Evolutionary conservation across 306 rosid genomes (phyloP).

Genomic region (Quercus engelmannii): DNA sequence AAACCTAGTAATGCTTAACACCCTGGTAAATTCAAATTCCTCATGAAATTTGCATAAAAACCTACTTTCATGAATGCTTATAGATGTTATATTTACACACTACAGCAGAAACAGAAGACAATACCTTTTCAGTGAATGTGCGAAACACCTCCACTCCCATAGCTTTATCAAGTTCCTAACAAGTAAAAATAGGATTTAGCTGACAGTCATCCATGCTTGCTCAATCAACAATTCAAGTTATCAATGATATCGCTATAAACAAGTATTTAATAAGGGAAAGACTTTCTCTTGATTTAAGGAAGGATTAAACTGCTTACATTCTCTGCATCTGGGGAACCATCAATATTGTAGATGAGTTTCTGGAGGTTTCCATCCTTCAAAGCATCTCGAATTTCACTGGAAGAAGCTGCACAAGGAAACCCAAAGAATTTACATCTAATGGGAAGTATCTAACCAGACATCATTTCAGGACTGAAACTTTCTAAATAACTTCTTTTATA

Average conservation of each 20-base stretch:
- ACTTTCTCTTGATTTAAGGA: background rate
- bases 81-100: background rate
- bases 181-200: slow-evolving; percentile 22
- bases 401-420: slow-evolving; percentile 61
- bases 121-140: slow-evolving; percentile 66
- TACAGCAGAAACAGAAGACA: background rate
- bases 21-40: background rate
- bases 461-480: background rate
- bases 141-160: slow-evolving; percentile 61
- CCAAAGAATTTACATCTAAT: background rate
- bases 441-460: background rate
- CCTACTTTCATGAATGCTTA: background rate
- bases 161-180: slow-evolving; percentile 79
- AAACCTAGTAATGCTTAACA: background rate
- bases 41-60: slow-evolving; percentile 1
- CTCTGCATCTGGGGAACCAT: slow-evolving; percentile 59
- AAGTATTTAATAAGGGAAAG: background rate
- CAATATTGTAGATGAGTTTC: slow-evolving; percentile 50
- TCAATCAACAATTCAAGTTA: background rate
- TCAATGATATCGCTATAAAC: background rate
- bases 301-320: slow-evolving; percentile 38
- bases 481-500: background rate
- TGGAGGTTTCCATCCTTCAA: slow-evolving; percentile 59
- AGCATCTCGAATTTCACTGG: slow-evolving; percentile 55
- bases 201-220: background rate